Base-by-base conservation (phyloP, 805 yeast species). In the Cyberlindnera xishuangbannaensis region DNA sequence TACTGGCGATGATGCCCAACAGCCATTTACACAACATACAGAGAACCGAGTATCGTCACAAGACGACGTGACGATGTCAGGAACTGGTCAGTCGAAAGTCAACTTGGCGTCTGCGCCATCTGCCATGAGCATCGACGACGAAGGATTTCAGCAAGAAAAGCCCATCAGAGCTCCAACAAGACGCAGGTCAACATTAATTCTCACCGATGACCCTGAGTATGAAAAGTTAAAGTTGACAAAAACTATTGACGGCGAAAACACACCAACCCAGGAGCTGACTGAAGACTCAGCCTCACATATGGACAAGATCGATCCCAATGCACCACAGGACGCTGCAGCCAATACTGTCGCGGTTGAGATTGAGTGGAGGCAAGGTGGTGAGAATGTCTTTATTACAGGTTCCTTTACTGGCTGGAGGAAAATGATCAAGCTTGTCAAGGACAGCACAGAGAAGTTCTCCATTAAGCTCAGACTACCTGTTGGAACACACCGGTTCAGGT, bases 341-440 rank as follows among this genome's bases (percentile, higher is more conserved):
- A 26, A 29, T 16, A 41, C 50, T 6, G 44, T 45, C 2, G 76
- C 78, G 4, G 69, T 86, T 1, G 87, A 81, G 36, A 81, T 87
- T 37, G 76, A 76, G 44, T 90, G 98, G 98, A 78, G 77, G 13
- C 95, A 90, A 58, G 97, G 97, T n/a, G 98, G 98, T 40, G 74
- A 74, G 31, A 83, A 83, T 50, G 97, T 92, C 3, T 92, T 87
- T 56, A 95, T 90, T 11, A 92, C 97, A 22, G 98, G 98, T 31
- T 83, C 97, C 1, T 90, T 90, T 61, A 92, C 98, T 0, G 96
- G 95, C 4, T 92, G 98, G 97, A 69, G 96, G 46, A 90, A 88
- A 60, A 90, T 92, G 97, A 88, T 90, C 52, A 95, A 95, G 25
- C 64, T 92, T 48, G 70, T 70, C 19, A 65, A 64, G 8, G 76